phyloP scores from a whole-genome alignment of 139 green algal genomes.

The Mesotaenium endlicherianum region DNA sequence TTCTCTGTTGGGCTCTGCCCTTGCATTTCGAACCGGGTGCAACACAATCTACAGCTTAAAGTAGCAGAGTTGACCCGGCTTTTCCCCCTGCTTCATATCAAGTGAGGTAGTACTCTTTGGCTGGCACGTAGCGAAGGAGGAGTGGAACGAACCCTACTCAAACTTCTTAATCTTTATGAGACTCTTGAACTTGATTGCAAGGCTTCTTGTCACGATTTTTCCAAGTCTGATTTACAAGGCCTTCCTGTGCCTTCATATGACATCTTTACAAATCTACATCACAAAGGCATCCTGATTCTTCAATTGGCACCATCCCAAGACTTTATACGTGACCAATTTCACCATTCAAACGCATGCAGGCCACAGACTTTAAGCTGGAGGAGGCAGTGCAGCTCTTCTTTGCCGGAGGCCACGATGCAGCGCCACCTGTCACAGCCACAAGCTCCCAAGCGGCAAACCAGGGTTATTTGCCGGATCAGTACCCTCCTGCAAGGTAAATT shows the following conservation, averaged over 20 bases:
- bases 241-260: too few relatives aligned
- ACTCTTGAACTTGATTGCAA: not conserved
- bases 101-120: too few relatives aligned
- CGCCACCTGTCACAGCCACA: not conserved
- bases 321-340: not conserved
- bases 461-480: not conserved
- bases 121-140: too few relatives aligned
- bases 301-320: not conserved
- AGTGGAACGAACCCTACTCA: too few relatives aligned
- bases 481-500: not conserved
- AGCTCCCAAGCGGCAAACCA: not conserved
- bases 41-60: too few relatives aligned
- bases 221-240: too few relatives aligned
- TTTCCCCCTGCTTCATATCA: too few relatives aligned
- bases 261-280: not conserved
- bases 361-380: slow-evolving; percentile 6
- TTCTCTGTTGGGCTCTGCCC: too few relatives aligned
- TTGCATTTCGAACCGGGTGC: too few relatives aligned
- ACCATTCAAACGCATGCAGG: too few relatives aligned
- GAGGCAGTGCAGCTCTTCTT: slow-evolving; percentile 22
- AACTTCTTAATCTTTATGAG: not conserved
- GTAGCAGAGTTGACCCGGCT: too few relatives aligned
- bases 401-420: not conserved
- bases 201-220: not conserved
- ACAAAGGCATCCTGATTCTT: not conserved